phyloP scores from a whole-genome alignment of 1,284 basidiomycete genomes.

The Cryptococcus neoformans region DNA sequence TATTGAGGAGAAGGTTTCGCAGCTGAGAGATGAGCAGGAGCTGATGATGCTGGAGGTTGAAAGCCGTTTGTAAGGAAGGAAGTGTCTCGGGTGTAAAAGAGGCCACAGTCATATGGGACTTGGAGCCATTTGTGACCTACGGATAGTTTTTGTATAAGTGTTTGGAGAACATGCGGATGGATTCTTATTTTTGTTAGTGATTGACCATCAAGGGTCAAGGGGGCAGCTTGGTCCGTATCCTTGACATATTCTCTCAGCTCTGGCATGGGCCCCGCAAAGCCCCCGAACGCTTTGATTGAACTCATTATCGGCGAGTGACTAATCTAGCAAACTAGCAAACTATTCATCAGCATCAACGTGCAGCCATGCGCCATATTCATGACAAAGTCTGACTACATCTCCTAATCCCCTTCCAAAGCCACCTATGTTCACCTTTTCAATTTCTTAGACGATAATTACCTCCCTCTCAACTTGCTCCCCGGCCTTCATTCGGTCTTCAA shows the following conservation, averaged over 20 bases:
- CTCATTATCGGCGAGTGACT: not conserved
- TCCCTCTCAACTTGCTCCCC: slow-evolving; percentile 36
- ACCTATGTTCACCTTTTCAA: slow-evolving; percentile 57
- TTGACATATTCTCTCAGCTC: slow-evolving; percentile 43
- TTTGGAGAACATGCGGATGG: not conserved
- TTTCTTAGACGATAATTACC: slow-evolving; percentile 49
- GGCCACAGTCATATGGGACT: slow-evolving; percentile 55
- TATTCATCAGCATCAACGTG: slow-evolving; percentile 54
- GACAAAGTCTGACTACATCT: slow-evolving; percentile 47
- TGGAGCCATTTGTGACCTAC: slow-evolving; percentile 52
- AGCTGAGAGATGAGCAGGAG: slow-evolving; percentile 51
- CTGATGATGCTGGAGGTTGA: slow-evolving; percentile 47
- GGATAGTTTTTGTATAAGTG: not conserved
- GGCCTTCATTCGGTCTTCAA: slow-evolving; percentile 41
- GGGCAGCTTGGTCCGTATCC: slow-evolving; percentile 52
- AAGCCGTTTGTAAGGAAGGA: slow-evolving; percentile 45
- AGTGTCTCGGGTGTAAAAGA: slow-evolving; percentile 51
- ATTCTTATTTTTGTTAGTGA: not conserved
- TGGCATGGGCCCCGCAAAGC: slow-evolving; percentile 51
- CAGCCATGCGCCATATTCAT: slow-evolving; percentile 52
- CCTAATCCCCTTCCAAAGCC: slow-evolving; percentile 45
- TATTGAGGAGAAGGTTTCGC: not conserved
- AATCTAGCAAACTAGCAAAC: not conserved
- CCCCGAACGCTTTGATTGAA: slow-evolving; percentile 50
- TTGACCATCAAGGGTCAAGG: slow-evolving; percentile 53